Evolutionary conservation across 345 rosid genomes (phyloP).

Genomic region (Luvunga scandens): DNA sequence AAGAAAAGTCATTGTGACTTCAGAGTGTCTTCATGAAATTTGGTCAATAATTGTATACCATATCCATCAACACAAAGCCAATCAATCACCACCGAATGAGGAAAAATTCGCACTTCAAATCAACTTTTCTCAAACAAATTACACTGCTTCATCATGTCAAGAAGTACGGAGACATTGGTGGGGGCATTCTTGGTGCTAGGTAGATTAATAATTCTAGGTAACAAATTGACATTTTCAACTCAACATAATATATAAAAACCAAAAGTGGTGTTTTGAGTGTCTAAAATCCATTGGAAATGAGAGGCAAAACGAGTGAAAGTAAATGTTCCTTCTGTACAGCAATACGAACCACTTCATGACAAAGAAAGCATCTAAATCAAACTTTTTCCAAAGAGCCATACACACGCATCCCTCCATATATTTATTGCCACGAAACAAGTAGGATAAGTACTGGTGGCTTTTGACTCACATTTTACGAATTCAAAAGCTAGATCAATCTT

Average conservation of each 20-base stretch:
- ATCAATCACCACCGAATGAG: slow-evolving; percentile 11
- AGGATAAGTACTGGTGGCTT: neutral
- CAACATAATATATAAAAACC: neutral
- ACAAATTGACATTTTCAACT: neutral
- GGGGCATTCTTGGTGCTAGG: neutral
- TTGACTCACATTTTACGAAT: neutral
- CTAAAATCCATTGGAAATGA: neutral
- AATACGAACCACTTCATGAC: slow-evolving; percentile 7
- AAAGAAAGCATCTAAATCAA: slow-evolving; percentile 29
- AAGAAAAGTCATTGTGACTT: neutral
- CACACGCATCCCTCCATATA: slow-evolving; percentile 5
- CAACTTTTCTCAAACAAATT: neutral
- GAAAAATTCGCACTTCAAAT: neutral
- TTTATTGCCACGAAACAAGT: too few species aligned
- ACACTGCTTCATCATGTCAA: neutral
- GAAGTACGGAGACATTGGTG: neutral
- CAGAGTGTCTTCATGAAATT: neutral
- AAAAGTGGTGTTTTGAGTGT: neutral
- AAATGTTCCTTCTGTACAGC: slow-evolving; percentile 17
- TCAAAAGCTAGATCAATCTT: neutral
- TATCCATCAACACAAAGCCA: neutral
- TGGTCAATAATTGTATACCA: neutral
- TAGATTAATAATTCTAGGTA: neutral
- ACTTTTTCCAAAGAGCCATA: slow-evolving; percentile 26
- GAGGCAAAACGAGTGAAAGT: neutral